Conservation (phyloP, 345 rosid genomes). For the Gossypium sturtianum region DNA sequence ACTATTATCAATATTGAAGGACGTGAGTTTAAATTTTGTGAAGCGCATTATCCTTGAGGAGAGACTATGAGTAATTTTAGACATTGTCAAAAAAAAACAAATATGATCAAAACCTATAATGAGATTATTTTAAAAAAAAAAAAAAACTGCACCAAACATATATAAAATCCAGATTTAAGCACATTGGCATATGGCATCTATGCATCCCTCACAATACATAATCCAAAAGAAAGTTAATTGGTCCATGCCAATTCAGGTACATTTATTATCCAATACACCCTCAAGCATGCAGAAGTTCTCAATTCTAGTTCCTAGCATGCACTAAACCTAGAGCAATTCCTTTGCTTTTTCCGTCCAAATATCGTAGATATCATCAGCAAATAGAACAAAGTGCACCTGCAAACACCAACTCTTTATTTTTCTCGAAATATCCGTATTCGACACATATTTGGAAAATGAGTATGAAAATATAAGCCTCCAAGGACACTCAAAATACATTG, state of each 20-base stretch:
- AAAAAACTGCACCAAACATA: neutral
- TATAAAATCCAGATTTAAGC: neutral
- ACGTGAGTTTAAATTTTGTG: accelerated
- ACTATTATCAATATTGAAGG: accelerated
- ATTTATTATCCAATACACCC: neutral
- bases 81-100: no score
- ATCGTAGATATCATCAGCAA: constrained; percentile 45
- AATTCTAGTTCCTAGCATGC: neutral
- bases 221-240: neutral
- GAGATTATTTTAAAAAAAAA: no score
- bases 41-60: no score
- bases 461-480: no score
- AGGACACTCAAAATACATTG: no score
- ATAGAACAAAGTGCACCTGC: constrained; percentile 81
- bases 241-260: neutral
- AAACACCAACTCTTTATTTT: constrained; percentile 4
- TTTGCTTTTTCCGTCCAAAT: constrained; percentile 69
- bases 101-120: no score
- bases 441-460: no score
- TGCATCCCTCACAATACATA: neutral
- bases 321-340: constrained; percentile 36
- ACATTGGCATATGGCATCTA: neutral
- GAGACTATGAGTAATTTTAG: accelerated
- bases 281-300: neutral
- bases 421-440: neutral